A percentile compares a stretch with the other conserved stretches of the same genome.
phyloP scores from a whole-genome alignment of 768 basidiomycete species.

The Tricholoma sp. region DNA sequence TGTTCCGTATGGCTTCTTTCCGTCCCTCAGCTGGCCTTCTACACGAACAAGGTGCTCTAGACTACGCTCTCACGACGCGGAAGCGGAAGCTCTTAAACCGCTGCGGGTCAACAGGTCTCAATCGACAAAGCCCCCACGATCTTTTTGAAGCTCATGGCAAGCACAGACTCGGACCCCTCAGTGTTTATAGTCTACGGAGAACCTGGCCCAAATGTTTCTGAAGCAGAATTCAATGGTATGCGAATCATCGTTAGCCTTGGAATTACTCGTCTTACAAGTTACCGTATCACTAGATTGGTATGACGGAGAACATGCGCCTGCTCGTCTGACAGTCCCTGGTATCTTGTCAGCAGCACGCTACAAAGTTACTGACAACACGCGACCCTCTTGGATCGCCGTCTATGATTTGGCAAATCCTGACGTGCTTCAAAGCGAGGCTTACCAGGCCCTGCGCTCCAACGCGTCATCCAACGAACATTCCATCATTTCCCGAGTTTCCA shows the following conservation, averaged over 20 bases:
- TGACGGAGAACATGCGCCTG: constrained; percentile 27
- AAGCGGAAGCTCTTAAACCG: too few relatives aligned
- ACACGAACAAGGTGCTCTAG: too few relatives aligned
- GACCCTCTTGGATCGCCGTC: constrained; percentile 25
- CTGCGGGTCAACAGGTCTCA: too few relatives aligned
- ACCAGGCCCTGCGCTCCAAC: constrained; percentile 15
- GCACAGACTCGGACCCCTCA: too few relatives aligned
- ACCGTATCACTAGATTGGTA: constrained; percentile 24
- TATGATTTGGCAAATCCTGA: constrained; percentile 23
- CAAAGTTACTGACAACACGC: constrained; percentile 18
- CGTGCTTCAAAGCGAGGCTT: constrained; percentile 17
- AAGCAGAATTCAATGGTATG: background rate
- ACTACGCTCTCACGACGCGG: too few relatives aligned
- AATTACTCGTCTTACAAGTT: background rate
- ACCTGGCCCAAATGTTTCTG: background rate
- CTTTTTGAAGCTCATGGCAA: too few relatives aligned
- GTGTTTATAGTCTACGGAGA: background rate
- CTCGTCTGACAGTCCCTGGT: constrained; percentile 22
- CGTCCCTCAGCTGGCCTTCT: too few relatives aligned
- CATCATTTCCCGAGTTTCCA: constrained; percentile 18
- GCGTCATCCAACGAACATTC: constrained; percentile 21
- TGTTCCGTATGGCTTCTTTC: too few relatives aligned
- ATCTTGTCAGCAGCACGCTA: constrained; percentile 24
- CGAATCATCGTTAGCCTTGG: background rate
- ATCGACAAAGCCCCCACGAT: too few relatives aligned